These are phyloP conservation scores for Aspergillus avenaceus DNA, from an alignment of 495 filamentous ascomycete species.

Conservation along the genomic window DNA sequence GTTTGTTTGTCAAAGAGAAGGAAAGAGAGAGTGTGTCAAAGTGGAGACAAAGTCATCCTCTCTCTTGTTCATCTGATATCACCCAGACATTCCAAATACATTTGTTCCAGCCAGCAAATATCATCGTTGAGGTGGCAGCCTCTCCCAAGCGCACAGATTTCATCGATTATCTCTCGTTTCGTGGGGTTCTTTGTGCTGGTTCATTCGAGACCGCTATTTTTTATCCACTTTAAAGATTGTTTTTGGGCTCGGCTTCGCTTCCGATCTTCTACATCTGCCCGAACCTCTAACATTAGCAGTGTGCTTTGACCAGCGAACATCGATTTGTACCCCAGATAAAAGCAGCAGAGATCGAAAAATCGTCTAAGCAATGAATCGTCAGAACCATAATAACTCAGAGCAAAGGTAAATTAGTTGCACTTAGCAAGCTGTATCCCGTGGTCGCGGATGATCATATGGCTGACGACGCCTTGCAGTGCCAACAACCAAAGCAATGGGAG, in stretches of 20 bases:
- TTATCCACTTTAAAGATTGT: background rate
- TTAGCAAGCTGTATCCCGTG: background rate
- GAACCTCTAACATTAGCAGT: background rate
- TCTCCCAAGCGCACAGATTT: no score
- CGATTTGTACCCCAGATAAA: background rate
- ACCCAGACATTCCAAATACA: background rate
- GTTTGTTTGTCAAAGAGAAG: no score
- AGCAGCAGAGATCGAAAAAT: background rate
- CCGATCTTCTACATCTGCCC: background rate
- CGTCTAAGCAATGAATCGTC: background rate
- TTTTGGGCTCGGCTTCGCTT: background rate
- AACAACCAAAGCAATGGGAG: constrained; percentile 6
- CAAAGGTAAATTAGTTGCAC: background rate
- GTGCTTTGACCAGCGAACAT: background rate
- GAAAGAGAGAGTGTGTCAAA: no score
- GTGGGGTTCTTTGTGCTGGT: background rate
- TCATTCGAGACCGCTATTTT: background rate
- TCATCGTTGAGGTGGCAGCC: background rate
- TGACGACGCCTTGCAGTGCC: background rate
- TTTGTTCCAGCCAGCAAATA: background rate
- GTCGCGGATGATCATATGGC: background rate
- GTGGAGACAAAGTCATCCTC: background rate
- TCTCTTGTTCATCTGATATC: background rate
- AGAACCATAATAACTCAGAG: background rate
- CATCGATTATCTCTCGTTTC: no score